Evolutionary conservation across 2,329 filamentous ascomycete genomes (phyloP).

Genomic region (Calonectria naviculata): DNA sequence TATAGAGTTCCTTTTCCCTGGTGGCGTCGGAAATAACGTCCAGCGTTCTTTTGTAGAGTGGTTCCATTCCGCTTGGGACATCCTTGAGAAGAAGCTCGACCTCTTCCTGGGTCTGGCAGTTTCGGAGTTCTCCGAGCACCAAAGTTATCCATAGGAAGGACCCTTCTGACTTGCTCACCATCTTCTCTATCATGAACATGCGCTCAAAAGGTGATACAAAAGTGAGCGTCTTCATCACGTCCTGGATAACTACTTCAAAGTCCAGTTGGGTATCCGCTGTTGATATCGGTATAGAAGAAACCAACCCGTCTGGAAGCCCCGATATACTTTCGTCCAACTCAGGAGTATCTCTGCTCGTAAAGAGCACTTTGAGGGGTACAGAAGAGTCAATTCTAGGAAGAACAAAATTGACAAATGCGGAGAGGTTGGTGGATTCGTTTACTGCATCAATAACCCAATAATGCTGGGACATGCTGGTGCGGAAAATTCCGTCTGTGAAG

Average conservation of each 20-base stretch:
- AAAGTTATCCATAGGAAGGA: conserved; percentile 51
- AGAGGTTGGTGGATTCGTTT: conserved; percentile 31
- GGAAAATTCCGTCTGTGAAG: conserved; percentile 24
- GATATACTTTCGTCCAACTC: conserved; percentile 27
- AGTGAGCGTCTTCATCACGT: not conserved
- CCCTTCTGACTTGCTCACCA: conserved; percentile 48
- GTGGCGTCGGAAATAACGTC: conserved; percentile 41
- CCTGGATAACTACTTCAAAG: conserved; percentile 24
- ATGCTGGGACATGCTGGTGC: conserved; percentile 22
- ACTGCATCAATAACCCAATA: conserved; percentile 45
- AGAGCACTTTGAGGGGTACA: conserved; percentile 34
- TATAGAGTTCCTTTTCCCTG: conserved; percentile 45
- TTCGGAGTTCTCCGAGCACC: conserved; percentile 44
- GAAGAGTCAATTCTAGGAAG: conserved; percentile 35
- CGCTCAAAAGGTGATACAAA: conserved; percentile 30
- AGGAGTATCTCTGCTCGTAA: conserved; percentile 43
- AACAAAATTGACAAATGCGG: conserved; percentile 38
- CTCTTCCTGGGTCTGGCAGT: conserved; percentile 42
- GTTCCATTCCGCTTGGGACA: conserved; percentile 46
- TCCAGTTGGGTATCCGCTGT: conserved; percentile 28
- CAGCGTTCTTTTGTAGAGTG: conserved; percentile 46
- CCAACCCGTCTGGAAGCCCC: conserved; percentile 2
- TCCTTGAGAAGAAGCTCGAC: conserved; percentile 43
- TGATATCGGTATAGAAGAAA: conserved; percentile 15
- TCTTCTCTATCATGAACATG: conserved; percentile 35